Evolutionary conservation across 495 filamentous ascomycete genomes (phyloP), one percentile per base, ranked within the genome.

Genomic region (Hypomontagnella monticulosa): DNA sequence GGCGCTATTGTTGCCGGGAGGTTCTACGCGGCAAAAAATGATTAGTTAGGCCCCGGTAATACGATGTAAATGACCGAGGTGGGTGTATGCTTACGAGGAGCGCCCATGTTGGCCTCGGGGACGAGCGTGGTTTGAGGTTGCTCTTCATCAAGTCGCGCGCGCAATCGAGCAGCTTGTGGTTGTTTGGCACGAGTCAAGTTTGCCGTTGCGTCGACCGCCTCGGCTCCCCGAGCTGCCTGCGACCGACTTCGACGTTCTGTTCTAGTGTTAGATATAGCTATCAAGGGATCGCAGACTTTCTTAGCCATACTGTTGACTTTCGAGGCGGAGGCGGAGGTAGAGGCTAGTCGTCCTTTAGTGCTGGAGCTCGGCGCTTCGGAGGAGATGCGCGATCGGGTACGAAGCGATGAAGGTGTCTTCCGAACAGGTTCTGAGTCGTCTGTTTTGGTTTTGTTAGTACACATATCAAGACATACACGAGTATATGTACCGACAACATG

Each of bases 351-450:
- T n/a, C 56, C 32, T 14, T 63, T 70, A 8, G n/a, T 44, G 44
- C 48, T 53, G 10, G 63, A 60, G 32, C 32, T 54, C 1, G 69
- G 66, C 19, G 56, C 49, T 48, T 61, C 69, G 15, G 69, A 72
- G 42, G 71, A 70, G 40, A 74, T 66, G 42, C 66, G 71, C 61
- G 69, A 62, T 42, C 58, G 36, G 12, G 57, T 70, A n/a, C 63
- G 71, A 12, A 60, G 63, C 10, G 62, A 60, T 9, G 53, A 42
- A 19, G 63, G 63, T 4, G 69, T 70, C 33, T 50, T 65, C 18
- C 53, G 66, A 4, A 49, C 30, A 14, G 62, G 32, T 6, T 27
- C 23, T 6, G 23, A 27, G 1, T 63, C 62, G 30, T 70, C 57
- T 61, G 44, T 57, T 57, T 64, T 38, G 18, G 19, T 51, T 18